These are phyloP conservation scores for Nakazawaea ambrosiae DNA, from an alignment of 805 yeast species.

Conservation along the genomic window DNA sequence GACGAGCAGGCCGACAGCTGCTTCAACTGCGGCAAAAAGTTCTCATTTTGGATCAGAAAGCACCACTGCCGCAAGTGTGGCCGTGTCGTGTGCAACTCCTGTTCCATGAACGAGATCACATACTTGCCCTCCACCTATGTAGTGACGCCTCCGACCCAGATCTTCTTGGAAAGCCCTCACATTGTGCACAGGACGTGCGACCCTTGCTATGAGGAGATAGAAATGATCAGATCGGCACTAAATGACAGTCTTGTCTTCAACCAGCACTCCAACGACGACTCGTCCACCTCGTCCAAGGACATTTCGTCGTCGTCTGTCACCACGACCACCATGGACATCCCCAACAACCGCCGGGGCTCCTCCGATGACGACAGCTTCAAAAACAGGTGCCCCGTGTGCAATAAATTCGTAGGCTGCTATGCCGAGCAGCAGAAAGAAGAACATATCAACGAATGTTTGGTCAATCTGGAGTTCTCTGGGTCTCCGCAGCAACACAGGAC, in stretches of 20 bases:
- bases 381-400: constrained; percentile 38
- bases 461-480: constrained; percentile 54
- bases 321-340: not conserved
- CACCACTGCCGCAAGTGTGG: constrained; percentile 88
- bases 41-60: constrained; percentile 59
- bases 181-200: constrained; percentile 71
- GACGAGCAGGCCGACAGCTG: constrained; percentile 51
- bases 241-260: constrained; percentile 13
- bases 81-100: constrained; percentile 62
- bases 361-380: constrained; percentile 22
- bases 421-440: constrained; percentile 38
- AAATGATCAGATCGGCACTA: constrained; percentile 38
- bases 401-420: constrained; percentile 15
- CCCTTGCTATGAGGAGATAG: constrained; percentile 58
- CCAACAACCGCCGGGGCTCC: not conserved
- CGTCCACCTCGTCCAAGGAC: not conserved
- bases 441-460: constrained; percentile 69
- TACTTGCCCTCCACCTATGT: constrained; percentile 57
- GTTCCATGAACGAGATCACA: constrained; percentile 46
- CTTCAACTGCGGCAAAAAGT: constrained; percentile 42
- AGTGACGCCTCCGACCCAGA: constrained; percentile 44
- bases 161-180: constrained; percentile 40
- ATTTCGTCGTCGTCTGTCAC: not conserved
- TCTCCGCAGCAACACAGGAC: constrained; percentile 48
- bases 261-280: not conserved